Evolutionary conservation across 2,329 filamentous ascomycete species (phyloP), one percentile per base, ranked within the genome.

Genomic region (Sporothrix variecibatus): DNA sequence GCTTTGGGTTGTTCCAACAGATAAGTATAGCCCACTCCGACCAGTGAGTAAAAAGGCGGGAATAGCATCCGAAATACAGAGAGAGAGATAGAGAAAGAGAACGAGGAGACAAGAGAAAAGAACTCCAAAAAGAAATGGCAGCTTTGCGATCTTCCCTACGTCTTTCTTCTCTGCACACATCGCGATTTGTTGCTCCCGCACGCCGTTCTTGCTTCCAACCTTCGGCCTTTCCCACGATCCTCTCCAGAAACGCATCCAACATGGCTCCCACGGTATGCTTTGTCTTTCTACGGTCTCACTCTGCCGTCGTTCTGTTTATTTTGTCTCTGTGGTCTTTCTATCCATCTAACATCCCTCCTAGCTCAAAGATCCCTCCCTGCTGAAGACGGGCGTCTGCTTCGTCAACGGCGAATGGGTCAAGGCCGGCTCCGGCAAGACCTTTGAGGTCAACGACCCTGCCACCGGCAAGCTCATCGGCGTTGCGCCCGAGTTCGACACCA

Each of bases 381-480:
- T 98, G 79, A 98, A 97, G 85, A 90, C 92, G 78, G 89, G 95
- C 81, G 88, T 90, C 75, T 89, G 90, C 79, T 98, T 95, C 81
- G 91, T 98, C 80, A 95, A 99, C 81, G 96, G 96, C 80, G 89
- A 97, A 88, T 99, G 95, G 93, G 89, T 97, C 76, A 87, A 88
- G 78, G 93, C 95, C 78, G 89, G 90, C 80, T 97, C 94, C 0
- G 94, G 94, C 80, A 91, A 97, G 88, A 97, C 94, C 64, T 99
- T 98, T 82, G 91, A 96, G 81, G 93, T 98, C 75, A 53, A 78
- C 91, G 94, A 99, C 82, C 96, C 96, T 9, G 91, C 94, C 2
- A 94, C 94, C 11, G 93, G 93, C 77, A 88, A 92, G 78, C 83
- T 93, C 53, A 95, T 98, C 78, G 94, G 93, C 74, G 93, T 90